A percentile compares a stretch with the other conserved stretches of the same genome.
phyloP scores from a whole-genome alignment of 2,329 filamentous ascomycete genomes.

The Colletotrichum brevisporum region DNA sequence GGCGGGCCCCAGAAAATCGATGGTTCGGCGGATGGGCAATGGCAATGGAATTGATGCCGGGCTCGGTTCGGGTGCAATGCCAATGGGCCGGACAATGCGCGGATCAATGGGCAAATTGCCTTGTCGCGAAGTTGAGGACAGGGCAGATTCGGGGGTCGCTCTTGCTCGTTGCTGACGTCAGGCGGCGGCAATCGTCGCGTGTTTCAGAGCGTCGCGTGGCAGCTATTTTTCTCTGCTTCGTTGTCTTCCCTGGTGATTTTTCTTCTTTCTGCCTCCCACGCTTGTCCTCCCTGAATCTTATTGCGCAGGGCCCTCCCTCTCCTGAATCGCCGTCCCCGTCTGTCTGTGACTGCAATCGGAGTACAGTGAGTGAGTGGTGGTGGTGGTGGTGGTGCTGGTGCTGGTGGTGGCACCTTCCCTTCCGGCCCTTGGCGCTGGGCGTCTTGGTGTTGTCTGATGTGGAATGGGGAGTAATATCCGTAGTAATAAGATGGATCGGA shows the following conservation, averaged over 20 bases:
- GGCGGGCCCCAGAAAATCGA: conserved; percentile 19
- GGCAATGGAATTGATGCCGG: conserved; percentile 6
- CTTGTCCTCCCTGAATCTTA: too few species aligned
- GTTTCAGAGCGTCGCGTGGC: conserved; percentile 34
- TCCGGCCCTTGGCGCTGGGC: conserved; percentile 26
- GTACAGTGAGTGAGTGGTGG: too few species aligned
- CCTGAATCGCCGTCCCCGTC: conserved; percentile 1
- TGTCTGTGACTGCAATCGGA: background rate
- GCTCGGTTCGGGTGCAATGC: background rate
- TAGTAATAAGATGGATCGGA: conserved; percentile 15
- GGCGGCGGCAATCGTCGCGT: conserved; percentile 23
- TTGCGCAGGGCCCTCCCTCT: background rate
- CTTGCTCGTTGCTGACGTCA: conserved; percentile 28
- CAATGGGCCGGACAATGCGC: background rate
- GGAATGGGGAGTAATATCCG: conserved; percentile 15
- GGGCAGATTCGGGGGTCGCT: background rate
- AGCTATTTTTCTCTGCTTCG: background rate
- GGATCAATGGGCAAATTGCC: too few species aligned
- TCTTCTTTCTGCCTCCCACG: background rate
- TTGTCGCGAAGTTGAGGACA: background rate
- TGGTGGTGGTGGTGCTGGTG: background rate
- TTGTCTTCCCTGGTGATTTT: background rate
- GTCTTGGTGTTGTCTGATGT: conserved; percentile 12
- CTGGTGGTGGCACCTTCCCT: conserved; percentile 17
- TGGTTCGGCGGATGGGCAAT: conserved; percentile 20